phyloP scores from a whole-genome alignment of 345 rosid genomes.

The Abelmoschus esculentus region DNA sequence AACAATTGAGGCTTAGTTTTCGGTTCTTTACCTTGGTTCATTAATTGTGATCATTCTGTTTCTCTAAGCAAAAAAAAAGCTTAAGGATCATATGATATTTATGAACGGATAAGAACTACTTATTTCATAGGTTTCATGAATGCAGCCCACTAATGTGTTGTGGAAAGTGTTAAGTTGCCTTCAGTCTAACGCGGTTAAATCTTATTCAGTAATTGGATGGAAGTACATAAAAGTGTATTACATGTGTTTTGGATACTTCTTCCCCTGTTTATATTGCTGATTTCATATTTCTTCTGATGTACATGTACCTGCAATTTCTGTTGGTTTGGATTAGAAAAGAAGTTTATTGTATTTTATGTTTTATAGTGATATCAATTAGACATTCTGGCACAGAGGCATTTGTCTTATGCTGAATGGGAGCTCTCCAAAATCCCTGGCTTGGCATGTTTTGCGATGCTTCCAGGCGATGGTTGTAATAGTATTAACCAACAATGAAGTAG shows the following conservation, averaged over 20 bases:
- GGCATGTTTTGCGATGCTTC: neutral
- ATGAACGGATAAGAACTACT: neutral
- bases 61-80: neutral
- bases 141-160: neutral
- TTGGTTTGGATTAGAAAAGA: neutral
- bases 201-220: neutral
- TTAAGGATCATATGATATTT: neutral
- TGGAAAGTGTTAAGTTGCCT: neutral
- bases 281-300: neutral
- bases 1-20: neutral
- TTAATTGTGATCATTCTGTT: neutral
- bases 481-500: slow-evolving; percentile 2
- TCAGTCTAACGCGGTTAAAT: neutral
- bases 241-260: neutral
- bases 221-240: neutral
- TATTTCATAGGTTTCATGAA: too few species aligned
- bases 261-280: neutral
- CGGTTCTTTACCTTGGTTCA: neutral
- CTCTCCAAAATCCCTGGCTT: slow-evolving; percentile 5
- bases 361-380: slow-evolving; percentile 6
- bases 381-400: slow-evolving; percentile 8
- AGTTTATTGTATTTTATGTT: slow-evolving; percentile 9
- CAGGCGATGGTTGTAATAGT: neutral
- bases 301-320: neutral
- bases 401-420: neutral